Evolutionary conservation across 2,329 filamentous ascomycete genomes (phyloP).

Genomic region (Arthrobotrys sinensis): DNA sequence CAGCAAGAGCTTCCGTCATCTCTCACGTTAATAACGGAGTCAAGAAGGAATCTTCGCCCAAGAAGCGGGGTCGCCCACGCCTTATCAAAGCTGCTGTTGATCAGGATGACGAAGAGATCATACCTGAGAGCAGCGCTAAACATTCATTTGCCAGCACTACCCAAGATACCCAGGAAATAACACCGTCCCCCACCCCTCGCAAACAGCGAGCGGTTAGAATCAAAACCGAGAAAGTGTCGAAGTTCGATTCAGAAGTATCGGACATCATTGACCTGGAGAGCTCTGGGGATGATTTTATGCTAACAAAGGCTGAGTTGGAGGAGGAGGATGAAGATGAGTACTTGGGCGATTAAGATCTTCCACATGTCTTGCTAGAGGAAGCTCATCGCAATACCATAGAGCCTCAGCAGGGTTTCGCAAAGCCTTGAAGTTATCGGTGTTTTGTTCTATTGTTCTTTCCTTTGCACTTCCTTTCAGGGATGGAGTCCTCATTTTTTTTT

Average conservation of each 20-base stretch:
- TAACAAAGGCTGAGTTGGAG: slow-evolving; percentile 7
- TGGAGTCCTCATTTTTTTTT: too few relatives aligned
- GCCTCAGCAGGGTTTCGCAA: not conserved
- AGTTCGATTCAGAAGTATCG: slow-evolving; percentile 27
- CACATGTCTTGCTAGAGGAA: not conserved
- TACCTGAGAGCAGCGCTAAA: not conserved
- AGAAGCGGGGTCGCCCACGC: slow-evolving; percentile 45
- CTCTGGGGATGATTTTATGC: slow-evolving; percentile 47
- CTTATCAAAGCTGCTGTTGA: slow-evolving; percentile 17
- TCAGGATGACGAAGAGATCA: slow-evolving; percentile 45
- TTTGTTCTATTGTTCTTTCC: not conserved
- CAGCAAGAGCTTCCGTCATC: slow-evolving; percentile 17
- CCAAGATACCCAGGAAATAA: slow-evolving; percentile 2
- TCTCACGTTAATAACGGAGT: slow-evolving; percentile 57
- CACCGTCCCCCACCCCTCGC: slow-evolving; percentile 47
- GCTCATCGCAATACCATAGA: not conserved
- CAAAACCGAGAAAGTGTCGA: slow-evolving; percentile 10
- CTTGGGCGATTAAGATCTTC: slow-evolving; percentile 25
- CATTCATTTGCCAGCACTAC: slow-evolving; percentile 2
- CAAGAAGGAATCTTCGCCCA: slow-evolving; percentile 53
- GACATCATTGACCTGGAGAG: slow-evolving; percentile 32
- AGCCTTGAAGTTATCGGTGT: slow-evolving; percentile 8
- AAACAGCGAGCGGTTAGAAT: slow-evolving; percentile 33
- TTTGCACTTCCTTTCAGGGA: not conserved
- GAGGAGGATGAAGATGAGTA: slow-evolving; percentile 54